Evolutionary conservation across 2,329 filamentous ascomycete genomes (phyloP), one percentile per base, ranked within the genome.

Genomic region (Exophiala dermatitidis): DNA sequence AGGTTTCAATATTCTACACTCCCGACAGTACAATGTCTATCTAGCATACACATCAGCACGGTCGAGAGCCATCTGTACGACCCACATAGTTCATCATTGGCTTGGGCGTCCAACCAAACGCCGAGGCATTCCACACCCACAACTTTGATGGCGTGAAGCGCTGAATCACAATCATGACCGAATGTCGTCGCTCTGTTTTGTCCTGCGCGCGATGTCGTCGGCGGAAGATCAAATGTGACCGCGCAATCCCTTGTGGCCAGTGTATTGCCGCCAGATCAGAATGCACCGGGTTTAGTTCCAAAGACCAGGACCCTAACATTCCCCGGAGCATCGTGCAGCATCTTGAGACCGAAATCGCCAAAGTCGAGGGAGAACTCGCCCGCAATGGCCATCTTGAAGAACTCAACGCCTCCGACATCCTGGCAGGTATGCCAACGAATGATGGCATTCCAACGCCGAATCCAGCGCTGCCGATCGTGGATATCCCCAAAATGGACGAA

Each of bases 241-340:
- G 63, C 29, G 59, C 60, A 12, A 60, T 66, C 29, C 66, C 65
- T 2, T 68, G 66, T 46, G 62, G 62, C 26, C 65, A 66, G 50
- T 68, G 66, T 50, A 50, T 63, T 3, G 54, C 54, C 48, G 62
- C 63, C 12, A 63, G 63, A 46, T 57, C 59, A 7, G 58, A 56
- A 6, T 68, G 66, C 49, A 66, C 64, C 0, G 66, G 66, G 29
- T 66, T 63, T 46, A 65, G 61, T 44, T 63, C 63, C 12, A 59
- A 63, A 43, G 60, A 64, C 12, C 56, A 63, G 45, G 62, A 63
- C 41, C 56, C 61, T 36, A 60, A 53, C 31, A 60, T 68, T 5
- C 66, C 66, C 3, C 63, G 66, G 44, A 68, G 66, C 54, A 66
- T 68, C 8, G 65, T 68, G 19, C 65, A 67, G 54, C 62, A 66